These are phyloP conservation scores for Hsuehochloa calcarea DNA, from an alignment of 176 grass and related monocot species.

Conservation along the genomic window DNA sequence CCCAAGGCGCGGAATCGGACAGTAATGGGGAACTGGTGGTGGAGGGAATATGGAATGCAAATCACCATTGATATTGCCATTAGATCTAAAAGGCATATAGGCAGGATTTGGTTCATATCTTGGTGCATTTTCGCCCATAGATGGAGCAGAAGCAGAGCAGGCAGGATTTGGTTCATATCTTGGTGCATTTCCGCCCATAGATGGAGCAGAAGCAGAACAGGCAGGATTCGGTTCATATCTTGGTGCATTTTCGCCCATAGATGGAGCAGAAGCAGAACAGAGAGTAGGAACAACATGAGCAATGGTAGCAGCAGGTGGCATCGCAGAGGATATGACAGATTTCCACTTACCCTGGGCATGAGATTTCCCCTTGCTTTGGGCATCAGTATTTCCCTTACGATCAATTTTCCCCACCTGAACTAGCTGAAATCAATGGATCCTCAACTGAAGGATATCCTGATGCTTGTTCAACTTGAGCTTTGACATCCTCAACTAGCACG, in stretches of 20 bases:
- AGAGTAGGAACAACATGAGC: neutral
- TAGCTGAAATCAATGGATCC: constrained; percentile 13
- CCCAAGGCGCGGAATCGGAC: neutral
- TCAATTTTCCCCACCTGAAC: constrained; percentile 27
- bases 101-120: neutral
- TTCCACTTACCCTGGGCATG: constrained; percentile 33
- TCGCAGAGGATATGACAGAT: constrained; percentile 25
- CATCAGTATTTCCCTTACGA: constrained; percentile 21
- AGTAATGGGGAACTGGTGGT: neutral
- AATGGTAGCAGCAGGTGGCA: constrained; percentile 2
- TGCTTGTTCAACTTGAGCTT: constrained; percentile 24
- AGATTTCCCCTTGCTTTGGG: constrained; percentile 32
- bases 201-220: neutral
- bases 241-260: neutral
- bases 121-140: neutral
- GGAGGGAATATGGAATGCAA: neutral
- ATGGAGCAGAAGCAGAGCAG: neutral
- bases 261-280: neutral
- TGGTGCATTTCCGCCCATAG: neutral
- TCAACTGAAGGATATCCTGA: neutral
- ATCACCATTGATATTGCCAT: neutral
- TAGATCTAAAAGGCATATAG: neutral
- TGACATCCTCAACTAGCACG: constrained; percentile 8
- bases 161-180: neutral
- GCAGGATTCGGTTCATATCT: neutral